Evolutionary conservation across 495 filamentous ascomycete genomes (phyloP).

Genomic region (Aspergillus cristatus): DNA sequence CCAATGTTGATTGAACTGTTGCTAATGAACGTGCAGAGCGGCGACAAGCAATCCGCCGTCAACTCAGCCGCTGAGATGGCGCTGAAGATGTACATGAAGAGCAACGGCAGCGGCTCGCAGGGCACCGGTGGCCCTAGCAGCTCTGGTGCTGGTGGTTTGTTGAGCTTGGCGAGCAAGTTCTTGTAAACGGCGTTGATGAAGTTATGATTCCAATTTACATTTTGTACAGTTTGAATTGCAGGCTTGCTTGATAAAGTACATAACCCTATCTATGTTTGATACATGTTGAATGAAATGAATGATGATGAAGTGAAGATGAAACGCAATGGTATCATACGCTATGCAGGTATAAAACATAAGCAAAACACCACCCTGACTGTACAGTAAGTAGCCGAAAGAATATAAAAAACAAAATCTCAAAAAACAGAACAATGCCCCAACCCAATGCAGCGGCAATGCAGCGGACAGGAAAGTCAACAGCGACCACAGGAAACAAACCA

Average conservation of each 20-base stretch:
- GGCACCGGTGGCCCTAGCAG: slow-evolving; percentile 38
- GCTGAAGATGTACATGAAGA: slow-evolving; percentile 61
- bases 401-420: slow-evolving; percentile 4
- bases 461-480: not conserved
- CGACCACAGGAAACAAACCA: no score
- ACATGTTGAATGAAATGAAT: no score
- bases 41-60: slow-evolving; percentile 54
- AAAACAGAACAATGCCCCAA: not conserved
- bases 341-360: no score
- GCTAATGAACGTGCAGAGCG: slow-evolving; percentile 22
- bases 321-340: no score
- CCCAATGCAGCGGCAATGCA: not conserved
- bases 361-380: no score
- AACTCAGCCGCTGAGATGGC: slow-evolving; percentile 54
- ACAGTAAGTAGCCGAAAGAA: slow-evolving; percentile 4
- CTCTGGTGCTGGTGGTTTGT: slow-evolving; percentile 36
- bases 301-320: no score
- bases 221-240: no score
- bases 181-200: slow-evolving; percentile 10
- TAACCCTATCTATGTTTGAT: no score
- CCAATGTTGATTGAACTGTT: slow-evolving; percentile 3
- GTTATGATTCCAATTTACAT: no score
- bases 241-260: no score
- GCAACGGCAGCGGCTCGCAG: slow-evolving; percentile 37
- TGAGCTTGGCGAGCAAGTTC: slow-evolving; percentile 53